phyloP scores from a whole-genome alignment of 345 rosid species.

The Reutealis trisperma region DNA sequence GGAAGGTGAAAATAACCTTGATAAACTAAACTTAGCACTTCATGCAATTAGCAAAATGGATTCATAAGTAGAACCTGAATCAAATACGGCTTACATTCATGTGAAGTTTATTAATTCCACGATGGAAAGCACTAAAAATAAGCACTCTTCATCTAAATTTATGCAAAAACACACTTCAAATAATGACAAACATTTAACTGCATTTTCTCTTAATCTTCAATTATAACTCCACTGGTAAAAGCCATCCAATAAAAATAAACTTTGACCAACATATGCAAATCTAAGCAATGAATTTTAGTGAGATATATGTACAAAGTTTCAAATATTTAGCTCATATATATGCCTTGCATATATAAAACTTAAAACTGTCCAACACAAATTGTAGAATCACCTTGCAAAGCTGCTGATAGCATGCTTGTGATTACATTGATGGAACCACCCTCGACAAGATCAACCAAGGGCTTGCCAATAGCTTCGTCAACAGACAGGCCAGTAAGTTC shows the following conservation, averaged over 20 bases:
- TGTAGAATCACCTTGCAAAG: conserved; percentile 54
- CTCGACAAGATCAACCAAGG: conserved; percentile 54
- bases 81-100: background rate
- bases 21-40: background rate
- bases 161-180: background rate
- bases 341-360: background rate
- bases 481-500: conserved; percentile 72
- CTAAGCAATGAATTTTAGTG: conserved; percentile 5
- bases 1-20: background rate
- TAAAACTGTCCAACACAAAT: conserved; percentile 5
- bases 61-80: background rate
- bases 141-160: background rate
- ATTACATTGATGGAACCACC: conserved; percentile 44
- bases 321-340: conserved; percentile 12
- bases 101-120: background rate
- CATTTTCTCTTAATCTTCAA: background rate
- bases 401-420: conserved; percentile 47
- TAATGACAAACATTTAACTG: background rate
- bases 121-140: background rate
- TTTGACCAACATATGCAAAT: background rate
- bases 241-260: background rate
- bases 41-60: background rate
- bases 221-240: background rate
- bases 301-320: background rate
- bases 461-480: conserved; percentile 72